Evolutionary conservation across 345 rosid species (phyloP), one percentile per base, ranked within the genome.

Genomic region (Eucalyptus guilfoylei): DNA sequence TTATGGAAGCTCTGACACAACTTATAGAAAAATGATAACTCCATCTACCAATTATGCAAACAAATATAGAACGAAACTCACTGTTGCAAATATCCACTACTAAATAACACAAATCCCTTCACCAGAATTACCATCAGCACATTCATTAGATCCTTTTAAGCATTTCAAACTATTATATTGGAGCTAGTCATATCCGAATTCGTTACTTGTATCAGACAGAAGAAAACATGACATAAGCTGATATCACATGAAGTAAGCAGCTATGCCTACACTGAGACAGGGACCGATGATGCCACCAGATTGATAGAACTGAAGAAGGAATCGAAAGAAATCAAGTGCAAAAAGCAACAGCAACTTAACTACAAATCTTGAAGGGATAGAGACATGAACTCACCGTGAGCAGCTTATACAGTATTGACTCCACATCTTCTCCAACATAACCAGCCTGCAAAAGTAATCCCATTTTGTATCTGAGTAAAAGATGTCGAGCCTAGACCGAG

Each of bases 371-470:
- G 17, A n/a, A 64, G 58, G 54, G 49, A 40, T 7, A 86, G 45
- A 58, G 17, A 49, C 19, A 11, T 21, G 48, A 50, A 87, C 89
- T 86, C 96, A 97, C 99, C 94, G 90, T 89, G 67, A 97, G 96
- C 90, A 96, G 92, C 90, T 97, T 96, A 93, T 97, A 94, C 90
- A 97, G 90, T 90, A 97, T 96, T 64, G 99, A 97, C 91, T 97
- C 99, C 87, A 97, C 99, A 94, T 97, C 99, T 72, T 97, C 99
- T 86, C 99, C 98, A 88, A 96, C 99, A 90, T 97, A 96, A 89
- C 99, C 99, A 87, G 99, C 99, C 99, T 96, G 94, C 88, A 91
- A 91, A 90, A 90, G 85, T 49, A 55, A 67, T 64, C 60, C 50
- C 50, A 55, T 50, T 55, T 83, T 83, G 89, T n/a, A 30, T 81